phyloP scores from a whole-genome alignment of 2,329 filamentous ascomycete species.

The Cytospora chrysosperma region DNA sequence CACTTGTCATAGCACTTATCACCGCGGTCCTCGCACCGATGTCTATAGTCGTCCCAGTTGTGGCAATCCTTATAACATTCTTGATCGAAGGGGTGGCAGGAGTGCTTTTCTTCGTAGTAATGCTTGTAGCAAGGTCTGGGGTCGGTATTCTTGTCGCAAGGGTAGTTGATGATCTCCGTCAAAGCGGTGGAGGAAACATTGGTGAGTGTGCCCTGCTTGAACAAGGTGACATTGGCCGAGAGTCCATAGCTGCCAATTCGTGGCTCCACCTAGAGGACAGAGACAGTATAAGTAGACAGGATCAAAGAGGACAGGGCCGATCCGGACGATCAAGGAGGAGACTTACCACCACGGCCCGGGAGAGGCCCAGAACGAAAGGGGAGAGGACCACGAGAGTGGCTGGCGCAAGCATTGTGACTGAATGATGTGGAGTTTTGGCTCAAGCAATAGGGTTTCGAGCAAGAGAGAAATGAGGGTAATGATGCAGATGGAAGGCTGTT shows the following conservation, averaged over 20 bases:
- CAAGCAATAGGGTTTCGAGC: not conserved
- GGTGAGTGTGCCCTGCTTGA: not conserved
- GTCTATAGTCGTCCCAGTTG: constrained; percentile 15
- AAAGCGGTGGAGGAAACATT: not conserved
- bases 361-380: constrained; percentile 14
- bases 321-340: not conserved
- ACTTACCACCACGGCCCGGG: constrained; percentile 7
- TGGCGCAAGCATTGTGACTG: constrained; percentile 12
- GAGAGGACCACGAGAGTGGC: constrained; percentile 6
- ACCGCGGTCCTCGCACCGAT: constrained; percentile 8
- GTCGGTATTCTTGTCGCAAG: constrained; percentile 3
- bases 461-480: not conserved
- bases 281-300: not conserved
- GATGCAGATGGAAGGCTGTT: not conserved
- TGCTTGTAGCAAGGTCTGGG: constrained; percentile 6
- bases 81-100: constrained; percentile 18
- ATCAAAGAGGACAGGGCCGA: not conserved
- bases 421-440: not conserved
- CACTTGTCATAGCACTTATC: constrained; percentile 11
- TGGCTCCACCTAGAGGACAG: not conserved
- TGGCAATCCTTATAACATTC: constrained; percentile 16
- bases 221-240: not conserved
- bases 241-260: not conserved
- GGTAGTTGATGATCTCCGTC: constrained; percentile 1
- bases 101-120: constrained; percentile 11